Evolutionary conservation across 345 rosid genomes (phyloP).

Genomic region (Schrenkiella parvula): DNA sequence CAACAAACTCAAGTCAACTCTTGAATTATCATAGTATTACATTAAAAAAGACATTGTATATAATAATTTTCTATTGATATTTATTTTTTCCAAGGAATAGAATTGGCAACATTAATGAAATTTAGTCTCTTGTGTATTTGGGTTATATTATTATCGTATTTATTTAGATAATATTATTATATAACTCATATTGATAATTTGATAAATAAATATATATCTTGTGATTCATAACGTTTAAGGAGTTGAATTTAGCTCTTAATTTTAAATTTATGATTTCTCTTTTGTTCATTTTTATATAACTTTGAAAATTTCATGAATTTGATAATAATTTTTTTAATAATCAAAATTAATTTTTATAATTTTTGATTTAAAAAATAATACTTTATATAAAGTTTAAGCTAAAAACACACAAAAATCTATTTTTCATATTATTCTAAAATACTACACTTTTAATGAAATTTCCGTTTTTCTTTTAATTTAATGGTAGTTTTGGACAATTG

Average conservation of each 20-base stretch:
- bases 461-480: not conserved
- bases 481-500: not conserved
- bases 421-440: no score
- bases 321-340: no score
- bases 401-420: no score
- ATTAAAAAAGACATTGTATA: not conserved
- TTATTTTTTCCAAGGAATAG: not conserved
- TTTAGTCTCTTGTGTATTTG: not conserved
- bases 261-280: no score
- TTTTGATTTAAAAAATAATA: no score
- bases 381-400: no score
- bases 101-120: not conserved
- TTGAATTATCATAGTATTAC: not conserved
- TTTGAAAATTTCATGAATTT: no score
- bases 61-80: not conserved
- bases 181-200: not conserved
- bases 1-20: slow-evolving; percentile 5
- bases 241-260: not conserved
- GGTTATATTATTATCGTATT: not conserved
- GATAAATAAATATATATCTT: not conserved
- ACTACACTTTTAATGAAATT: no score
- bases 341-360: no score
- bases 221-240: not conserved
- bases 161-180: not conserved
- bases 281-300: no score